phyloP scores from a whole-genome alignment of 805 yeast species.

The Wickerhamiella brachini region DNA sequence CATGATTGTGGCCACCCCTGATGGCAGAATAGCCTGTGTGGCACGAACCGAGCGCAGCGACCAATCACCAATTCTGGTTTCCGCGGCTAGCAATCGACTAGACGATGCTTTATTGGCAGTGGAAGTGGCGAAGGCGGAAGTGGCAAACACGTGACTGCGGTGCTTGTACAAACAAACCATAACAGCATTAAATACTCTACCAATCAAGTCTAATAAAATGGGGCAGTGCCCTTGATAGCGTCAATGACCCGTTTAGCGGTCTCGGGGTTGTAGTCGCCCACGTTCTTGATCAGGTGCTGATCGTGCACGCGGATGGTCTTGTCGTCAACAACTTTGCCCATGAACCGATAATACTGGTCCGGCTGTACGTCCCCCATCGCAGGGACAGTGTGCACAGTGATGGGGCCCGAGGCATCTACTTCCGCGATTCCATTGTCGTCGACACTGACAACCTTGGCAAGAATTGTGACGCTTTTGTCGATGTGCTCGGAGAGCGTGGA shows the following conservation, averaged over 20 bases:
- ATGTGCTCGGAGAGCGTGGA: conserved; percentile 12
- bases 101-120: conserved; percentile 7
- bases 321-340: conserved; percentile 24
- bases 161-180: neutral
- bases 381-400: conserved; percentile 17
- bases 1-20: conserved; percentile 5
- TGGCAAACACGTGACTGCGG: neutral
- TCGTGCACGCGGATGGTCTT: conserved; percentile 15
- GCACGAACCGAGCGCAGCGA: conserved; percentile 2
- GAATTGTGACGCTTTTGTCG: conserved; percentile 20
- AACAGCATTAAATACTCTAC: neutral
- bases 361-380: conserved; percentile 12
- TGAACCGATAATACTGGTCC: conserved; percentile 24
- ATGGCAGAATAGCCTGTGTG: conserved; percentile 2
- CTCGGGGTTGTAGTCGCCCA: conserved; percentile 12
- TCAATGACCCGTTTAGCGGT: conserved; percentile 5
- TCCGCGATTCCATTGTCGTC: conserved; percentile 16
- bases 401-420: conserved; percentile 24
- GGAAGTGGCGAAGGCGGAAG: neutral
- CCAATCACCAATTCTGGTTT: conserved; percentile 1
- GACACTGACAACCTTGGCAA: conserved; percentile 23
- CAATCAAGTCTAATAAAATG: neutral
- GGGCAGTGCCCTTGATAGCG: conserved; percentile 2
- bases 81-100: conserved; percentile 2
- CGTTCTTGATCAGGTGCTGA: conserved; percentile 12